Percentiles rank a stretch among this genome's conserved stretches.
These are phyloP conservation scores for Trichoderma atrobrunneum DNA, from an alignment of 2,329 filamentous ascomycete genomes.

Conservation along the genomic window DNA sequence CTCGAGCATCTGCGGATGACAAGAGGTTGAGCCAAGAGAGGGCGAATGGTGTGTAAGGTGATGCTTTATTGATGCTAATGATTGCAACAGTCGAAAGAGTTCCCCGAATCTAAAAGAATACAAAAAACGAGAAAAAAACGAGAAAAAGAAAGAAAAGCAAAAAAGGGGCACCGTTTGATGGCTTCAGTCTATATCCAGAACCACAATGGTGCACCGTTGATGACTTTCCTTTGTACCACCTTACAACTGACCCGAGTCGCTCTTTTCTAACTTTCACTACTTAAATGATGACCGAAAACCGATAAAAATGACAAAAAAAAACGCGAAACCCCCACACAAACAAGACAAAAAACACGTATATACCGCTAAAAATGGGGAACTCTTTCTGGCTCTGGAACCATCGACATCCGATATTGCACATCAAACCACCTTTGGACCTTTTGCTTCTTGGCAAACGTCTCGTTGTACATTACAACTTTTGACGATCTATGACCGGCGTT, in stretches of 20 bases:
- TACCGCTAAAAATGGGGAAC: slow-evolving; percentile 6
- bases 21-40: slow-evolving; percentile 36
- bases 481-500: slow-evolving; percentile 15
- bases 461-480: slow-evolving; percentile 16
- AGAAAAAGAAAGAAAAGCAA: background rate
- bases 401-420: background rate
- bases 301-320: slow-evolving; percentile 11
- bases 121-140: background rate
- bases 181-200: background rate
- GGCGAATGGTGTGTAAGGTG: background rate
- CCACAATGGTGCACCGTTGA: background rate
- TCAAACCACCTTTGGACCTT: background rate
- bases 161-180: background rate
- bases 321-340: background rate
- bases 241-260: slow-evolving; percentile 17
- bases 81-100: slow-evolving; percentile 25
- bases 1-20: slow-evolving; percentile 52
- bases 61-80: slow-evolving; percentile 22
- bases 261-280: slow-evolving; percentile 12
- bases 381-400: slow-evolving; percentile 8
- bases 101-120: background rate
- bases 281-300: background rate
- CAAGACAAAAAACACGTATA: background rate
- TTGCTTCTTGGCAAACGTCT: background rate
- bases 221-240: slow-evolving; percentile 15